phyloP scores from a whole-genome alignment of 768 basidiomycete genomes.

The Xerocomus brunneocitrinus region DNA sequence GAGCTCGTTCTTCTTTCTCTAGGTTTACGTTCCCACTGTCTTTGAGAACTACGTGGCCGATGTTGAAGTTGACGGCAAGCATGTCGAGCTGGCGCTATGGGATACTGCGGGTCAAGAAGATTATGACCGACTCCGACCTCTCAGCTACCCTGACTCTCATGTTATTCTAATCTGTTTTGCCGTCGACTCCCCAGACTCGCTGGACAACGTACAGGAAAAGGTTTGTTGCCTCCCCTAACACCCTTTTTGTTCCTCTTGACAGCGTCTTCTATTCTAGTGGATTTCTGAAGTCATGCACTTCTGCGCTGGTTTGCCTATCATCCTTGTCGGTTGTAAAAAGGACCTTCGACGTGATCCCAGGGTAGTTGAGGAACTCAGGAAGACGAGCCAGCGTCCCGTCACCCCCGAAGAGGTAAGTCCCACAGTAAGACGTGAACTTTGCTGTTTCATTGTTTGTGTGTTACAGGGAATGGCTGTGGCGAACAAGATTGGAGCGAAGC shows the following conservation, averaged over 20 bases:
- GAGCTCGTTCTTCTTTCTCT: neutral
- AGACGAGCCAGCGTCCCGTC: slow-evolving; percentile 92
- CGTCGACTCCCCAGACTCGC: slow-evolving; percentile 94
- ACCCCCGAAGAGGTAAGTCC: slow-evolving; percentile 80
- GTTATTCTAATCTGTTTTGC: slow-evolving; percentile 99
- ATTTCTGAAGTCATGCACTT: slow-evolving; percentile 99
- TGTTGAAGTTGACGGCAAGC: slow-evolving; percentile 97
- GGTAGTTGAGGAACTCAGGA: slow-evolving; percentile 90
- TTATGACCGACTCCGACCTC: slow-evolving; percentile 95
- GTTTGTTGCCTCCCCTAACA: slow-evolving; percentile 40
- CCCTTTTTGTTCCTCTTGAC: slow-evolving; percentile 8
- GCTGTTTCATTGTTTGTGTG: neutral
- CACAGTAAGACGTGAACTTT: neutral
- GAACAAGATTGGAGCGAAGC: slow-evolving; percentile 94
- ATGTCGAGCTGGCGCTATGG: slow-evolving; percentile 98
- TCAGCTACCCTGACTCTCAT: slow-evolving; percentile 99
- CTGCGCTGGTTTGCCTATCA: slow-evolving; percentile 89
- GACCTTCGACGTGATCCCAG: slow-evolving; percentile 91
- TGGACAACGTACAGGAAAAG: slow-evolving; percentile 99
- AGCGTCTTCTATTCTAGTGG: slow-evolving; percentile 56
- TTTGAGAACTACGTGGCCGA: slow-evolving; percentile 99
- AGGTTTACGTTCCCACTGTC: slow-evolving; percentile 99
- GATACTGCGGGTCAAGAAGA: slow-evolving; percentile 99
- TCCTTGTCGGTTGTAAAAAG: slow-evolving; percentile 99
- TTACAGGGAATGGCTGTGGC: slow-evolving; percentile 86